Percentiles rank a stretch among this genome's conserved stretches.
Conservation (phyloP, 192 early-diverging fungal genomes). For the Coemansia sp. region DNA sequence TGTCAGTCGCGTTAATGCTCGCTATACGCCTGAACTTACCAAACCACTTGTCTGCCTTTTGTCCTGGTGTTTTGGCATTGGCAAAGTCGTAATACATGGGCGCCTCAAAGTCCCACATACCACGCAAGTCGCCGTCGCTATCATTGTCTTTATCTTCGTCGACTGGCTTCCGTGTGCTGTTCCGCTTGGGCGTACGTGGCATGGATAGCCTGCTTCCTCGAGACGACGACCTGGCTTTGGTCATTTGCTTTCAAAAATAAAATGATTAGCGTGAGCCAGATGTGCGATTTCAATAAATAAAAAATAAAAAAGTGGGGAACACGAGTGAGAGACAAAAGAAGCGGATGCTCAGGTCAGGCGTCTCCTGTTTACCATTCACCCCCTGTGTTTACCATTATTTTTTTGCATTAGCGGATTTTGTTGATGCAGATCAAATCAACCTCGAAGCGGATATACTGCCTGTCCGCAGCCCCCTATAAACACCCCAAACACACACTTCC, state of each 20-base stretch:
- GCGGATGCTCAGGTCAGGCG: background rate
- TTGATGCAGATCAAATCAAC: background rate
- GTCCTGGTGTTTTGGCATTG: constrained; percentile 48
- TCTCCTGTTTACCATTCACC: constrained; percentile 17
- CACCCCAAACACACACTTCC: background rate
- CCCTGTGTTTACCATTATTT: constrained; percentile 14
- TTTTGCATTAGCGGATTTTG: background rate
- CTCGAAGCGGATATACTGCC: background rate
- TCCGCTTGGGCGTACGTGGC: constrained; percentile 23
- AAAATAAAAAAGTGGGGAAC: background rate
- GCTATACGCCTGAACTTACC: constrained; percentile 26
- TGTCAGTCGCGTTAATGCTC: background rate
- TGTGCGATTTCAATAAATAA: background rate
- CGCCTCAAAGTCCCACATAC: constrained; percentile 55
- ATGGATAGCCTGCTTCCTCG: constrained; percentile 22
- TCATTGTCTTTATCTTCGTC: background rate
- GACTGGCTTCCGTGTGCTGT: constrained; percentile 3
- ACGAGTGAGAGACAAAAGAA: constrained; percentile 3
- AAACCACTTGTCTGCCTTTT: constrained; percentile 52
- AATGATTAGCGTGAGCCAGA: background rate
- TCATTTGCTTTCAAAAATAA: constrained; percentile 22
- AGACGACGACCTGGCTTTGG: constrained; percentile 34
- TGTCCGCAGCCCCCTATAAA: background rate
- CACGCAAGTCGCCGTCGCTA: background rate
- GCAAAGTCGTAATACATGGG: constrained; percentile 54